Conservation (phyloP, 768 basidiomycete species). For the Mrakia hoshinonis region DNA sequence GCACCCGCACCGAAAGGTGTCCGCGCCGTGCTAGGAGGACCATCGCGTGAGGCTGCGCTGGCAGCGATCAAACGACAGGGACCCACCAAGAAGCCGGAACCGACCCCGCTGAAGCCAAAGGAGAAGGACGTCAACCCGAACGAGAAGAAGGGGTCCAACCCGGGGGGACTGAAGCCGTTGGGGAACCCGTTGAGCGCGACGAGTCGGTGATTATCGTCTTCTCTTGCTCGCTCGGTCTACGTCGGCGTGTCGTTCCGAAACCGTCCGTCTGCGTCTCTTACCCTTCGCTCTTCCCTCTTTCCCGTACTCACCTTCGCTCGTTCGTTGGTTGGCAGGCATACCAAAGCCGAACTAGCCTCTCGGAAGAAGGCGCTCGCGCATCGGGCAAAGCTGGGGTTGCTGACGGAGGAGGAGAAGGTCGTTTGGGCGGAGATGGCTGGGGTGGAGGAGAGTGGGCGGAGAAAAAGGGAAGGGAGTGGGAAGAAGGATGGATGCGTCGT, state of each 20-base stretch:
- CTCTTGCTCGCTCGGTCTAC: neutral
- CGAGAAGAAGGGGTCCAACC: constrained; percentile 15
- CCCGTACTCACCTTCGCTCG: neutral
- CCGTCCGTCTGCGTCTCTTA: neutral
- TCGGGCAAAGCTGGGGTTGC: constrained; percentile 33
- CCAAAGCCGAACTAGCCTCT: constrained; percentile 19
- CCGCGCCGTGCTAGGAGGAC: constrained; percentile 23
- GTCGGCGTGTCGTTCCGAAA: neutral
- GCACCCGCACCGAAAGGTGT: constrained; percentile 4
- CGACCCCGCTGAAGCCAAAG: constrained; percentile 1
- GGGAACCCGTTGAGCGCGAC: constrained; percentile 11
- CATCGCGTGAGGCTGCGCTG: constrained; percentile 14
- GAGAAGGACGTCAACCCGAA: constrained; percentile 22
- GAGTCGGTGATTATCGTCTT: constrained; percentile 16
- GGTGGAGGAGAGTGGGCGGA: constrained; percentile 37
- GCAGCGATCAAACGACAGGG: constrained; percentile 30
- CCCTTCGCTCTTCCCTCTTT: constrained; percentile 35
- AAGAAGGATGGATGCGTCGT: constrained; percentile 16
- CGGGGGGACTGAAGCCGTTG: constrained; percentile 7
- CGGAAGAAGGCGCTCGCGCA: constrained; percentile 9
- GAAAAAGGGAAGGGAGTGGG: neutral
- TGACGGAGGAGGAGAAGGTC: constrained; percentile 58
- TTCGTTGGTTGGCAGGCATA: constrained; percentile 37
- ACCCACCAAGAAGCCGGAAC: constrained; percentile 49
- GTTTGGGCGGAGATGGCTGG: constrained; percentile 52